Conservation (phyloP, 179 eudicot species). For the Pouteria campechiana region DNA sequence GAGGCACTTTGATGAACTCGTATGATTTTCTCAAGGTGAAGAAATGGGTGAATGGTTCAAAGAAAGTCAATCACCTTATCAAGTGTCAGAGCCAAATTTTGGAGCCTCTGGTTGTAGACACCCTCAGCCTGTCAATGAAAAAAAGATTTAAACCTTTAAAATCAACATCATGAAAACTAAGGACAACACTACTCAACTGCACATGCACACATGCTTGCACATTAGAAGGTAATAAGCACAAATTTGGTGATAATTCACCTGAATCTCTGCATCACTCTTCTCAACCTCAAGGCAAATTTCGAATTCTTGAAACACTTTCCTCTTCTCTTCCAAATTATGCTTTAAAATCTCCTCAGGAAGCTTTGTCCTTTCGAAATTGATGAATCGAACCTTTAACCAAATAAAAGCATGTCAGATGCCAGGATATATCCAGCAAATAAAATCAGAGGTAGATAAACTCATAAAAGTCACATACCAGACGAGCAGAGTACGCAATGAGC, state of each 20-base stretch:
- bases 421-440: not conserved
- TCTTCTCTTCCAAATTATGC: slow-evolving; percentile 87
- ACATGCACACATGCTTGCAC: not conserved
- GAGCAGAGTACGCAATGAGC: slow-evolving; percentile 94
- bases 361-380: slow-evolving; percentile 83
- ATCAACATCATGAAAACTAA: too few relatives aligned
- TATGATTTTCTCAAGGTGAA: not conserved
- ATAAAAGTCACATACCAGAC: slow-evolving; percentile 42
- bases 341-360: slow-evolving; percentile 79
- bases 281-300: slow-evolving; percentile 66
- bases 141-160: too few relatives aligned
- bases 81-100: slow-evolving; percentile 94
- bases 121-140: slow-evolving; percentile 77
- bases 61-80: slow-evolving; percentile 57
- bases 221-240: not conserved
- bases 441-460: not conserved
- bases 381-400: slow-evolving; percentile 71
- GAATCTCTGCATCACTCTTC: slow-evolving; percentile 87
- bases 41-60: not conserved
- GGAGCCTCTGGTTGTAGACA: slow-evolving; percentile 90
- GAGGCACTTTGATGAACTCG: too few relatives aligned
- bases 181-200: too few relatives aligned
- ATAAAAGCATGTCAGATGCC: slow-evolving; percentile 6
- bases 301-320: slow-evolving; percentile 57
- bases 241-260: slow-evolving; percentile 36